Evolutionary conservation across 768 basidiomycete genomes (phyloP), one percentile per base, ranked within the genome.

Genomic region (Russula brevipes): DNA sequence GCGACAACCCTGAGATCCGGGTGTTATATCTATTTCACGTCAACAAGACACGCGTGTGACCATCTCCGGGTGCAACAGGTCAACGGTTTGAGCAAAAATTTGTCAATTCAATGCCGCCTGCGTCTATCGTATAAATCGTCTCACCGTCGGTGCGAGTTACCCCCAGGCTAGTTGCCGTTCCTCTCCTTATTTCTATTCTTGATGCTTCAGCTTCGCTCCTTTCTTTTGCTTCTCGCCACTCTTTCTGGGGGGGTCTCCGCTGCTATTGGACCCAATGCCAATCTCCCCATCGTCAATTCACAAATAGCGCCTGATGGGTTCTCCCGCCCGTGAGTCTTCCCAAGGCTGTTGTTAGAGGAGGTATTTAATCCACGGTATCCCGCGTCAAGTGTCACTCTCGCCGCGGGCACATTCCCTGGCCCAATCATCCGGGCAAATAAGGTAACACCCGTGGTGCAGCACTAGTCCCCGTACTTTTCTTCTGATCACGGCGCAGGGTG

Each of bases 261-360:
- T 17, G 53, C 63, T 9, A 63, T 72, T 3, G 72, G 72, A 17
- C 71, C 70, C 12, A 38, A 61, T 4, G 61, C 69, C 5, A 47
- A 63, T 36, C 58, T 73, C n/a, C 16, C 24, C 24, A 66, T 73
- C 56, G 47, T 45, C 47, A 69, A 71, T 54, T 31, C 30, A 8
- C 19, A 63, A n/a, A 50, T 72, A 56, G 39, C 65, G 12, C 72
- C 69, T 0, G 72, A 73, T 60, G 72, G 72, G 0, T 70, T 56
- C 54, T 24, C 16, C 47, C 71, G 72, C 35, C 8, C 41, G 64
- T 65, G 49, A 46, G 53, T 54, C 12, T 24, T 24, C 30, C 30
- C 10, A 2, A 17, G 2, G 17, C 8, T 30, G 45, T 16, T 36
- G 4, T 38, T 36, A 0, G 12, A 44, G 19, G n/a, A 10, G 6